These are phyloP conservation scores for Adansonia madagascariensis DNA, from an alignment of 441 rosid genomes.

Conservation along the genomic window DNA sequence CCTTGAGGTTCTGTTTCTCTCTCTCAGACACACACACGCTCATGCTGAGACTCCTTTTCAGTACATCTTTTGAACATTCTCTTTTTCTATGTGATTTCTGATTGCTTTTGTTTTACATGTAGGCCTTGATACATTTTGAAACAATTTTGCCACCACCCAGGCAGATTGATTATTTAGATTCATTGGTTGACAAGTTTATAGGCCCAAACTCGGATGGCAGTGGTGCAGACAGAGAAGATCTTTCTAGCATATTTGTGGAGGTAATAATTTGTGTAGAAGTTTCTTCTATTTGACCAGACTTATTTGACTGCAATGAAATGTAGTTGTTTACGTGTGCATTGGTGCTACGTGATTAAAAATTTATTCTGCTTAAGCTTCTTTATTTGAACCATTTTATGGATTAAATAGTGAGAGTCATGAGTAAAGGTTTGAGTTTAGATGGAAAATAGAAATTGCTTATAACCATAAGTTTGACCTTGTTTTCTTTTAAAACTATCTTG, in stretches of 20 bases:
- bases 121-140: slow-evolving; percentile 78
- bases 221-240: slow-evolving; percentile 80
- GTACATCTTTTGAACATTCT: not conserved
- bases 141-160: slow-evolving; percentile 68
- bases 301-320: too few relatives aligned
- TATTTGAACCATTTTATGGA: too few relatives aligned
- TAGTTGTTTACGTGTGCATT: too few relatives aligned
- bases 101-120: slow-evolving; percentile 21
- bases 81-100: slow-evolving; percentile 19
- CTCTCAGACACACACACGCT: not conserved
- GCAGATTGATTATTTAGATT: slow-evolving; percentile 68
- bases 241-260: slow-evolving; percentile 85
- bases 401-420: too few relatives aligned
- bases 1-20: slow-evolving; percentile 57
- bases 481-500: not conserved
- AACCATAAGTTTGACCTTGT: not conserved
- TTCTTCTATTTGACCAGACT: too few relatives aligned
- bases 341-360: too few relatives aligned
- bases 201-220: slow-evolving; percentile 58
- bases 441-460: not conserved
- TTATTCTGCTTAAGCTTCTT: too few relatives aligned
- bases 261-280: slow-evolving; percentile 36
- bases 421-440: too few relatives aligned
- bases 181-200: slow-evolving; percentile 73
- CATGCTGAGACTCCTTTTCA: not conserved